Evolutionary conservation across 257 asterid species (phyloP).

Genomic region (Plectranthus barbatus): DNA sequence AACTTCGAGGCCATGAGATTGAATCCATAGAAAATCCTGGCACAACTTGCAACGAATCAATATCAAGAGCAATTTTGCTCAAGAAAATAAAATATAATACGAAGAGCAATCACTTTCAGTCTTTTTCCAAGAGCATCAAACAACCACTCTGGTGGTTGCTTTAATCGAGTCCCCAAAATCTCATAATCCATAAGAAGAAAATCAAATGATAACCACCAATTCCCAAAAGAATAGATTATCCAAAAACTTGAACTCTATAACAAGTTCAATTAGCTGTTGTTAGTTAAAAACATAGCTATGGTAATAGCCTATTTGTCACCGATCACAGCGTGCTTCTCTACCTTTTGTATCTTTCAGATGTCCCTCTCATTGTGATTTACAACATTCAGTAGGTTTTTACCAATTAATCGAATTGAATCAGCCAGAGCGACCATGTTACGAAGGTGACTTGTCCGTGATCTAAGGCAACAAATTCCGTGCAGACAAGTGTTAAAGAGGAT

Average conservation of each 20-base stretch:
- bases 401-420: slow-evolving; percentile 15
- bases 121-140: neutral
- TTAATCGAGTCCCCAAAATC: neutral
- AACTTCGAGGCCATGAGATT: too few relatives aligned
- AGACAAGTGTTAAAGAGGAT: neutral
- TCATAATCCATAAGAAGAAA: neutral
- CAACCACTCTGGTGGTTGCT: neutral
- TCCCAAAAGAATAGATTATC: neutral
- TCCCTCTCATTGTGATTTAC: slow-evolving; percentile 21
- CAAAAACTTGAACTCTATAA: neutral
- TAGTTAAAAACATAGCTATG: neutral
- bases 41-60: too few relatives aligned
- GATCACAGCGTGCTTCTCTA: neutral
- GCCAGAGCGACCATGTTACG: slow-evolving; percentile 10
- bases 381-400: slow-evolving; percentile 18
- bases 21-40: too few relatives aligned
- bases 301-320: neutral
- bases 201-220: neutral
- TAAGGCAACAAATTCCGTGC: slow-evolving; percentile 10
- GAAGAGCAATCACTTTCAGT: neutral
- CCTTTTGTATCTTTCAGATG: slow-evolving; percentile 1
- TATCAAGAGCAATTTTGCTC: too few relatives aligned
- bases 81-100: too few relatives aligned
- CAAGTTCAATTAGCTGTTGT: neutral
- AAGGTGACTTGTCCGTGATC: slow-evolving; percentile 7